Evolutionary conservation across 345 rosid species (phyloP), one percentile per base, ranked within the genome.

Genomic region (Populus pruinosa): DNA sequence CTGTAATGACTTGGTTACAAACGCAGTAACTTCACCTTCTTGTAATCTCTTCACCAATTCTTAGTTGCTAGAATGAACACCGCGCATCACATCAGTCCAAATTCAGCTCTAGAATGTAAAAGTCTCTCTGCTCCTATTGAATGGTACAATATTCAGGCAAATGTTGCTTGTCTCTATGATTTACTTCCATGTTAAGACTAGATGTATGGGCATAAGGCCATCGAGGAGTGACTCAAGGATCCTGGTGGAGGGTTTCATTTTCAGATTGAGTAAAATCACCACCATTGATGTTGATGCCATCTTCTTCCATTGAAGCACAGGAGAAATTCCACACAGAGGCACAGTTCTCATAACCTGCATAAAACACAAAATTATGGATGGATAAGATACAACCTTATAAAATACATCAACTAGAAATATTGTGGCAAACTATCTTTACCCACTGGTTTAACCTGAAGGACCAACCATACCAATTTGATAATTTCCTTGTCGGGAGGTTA

Each of bases 251-350:
- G 9, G 11, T 33, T 72, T 55, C 64, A 67, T 5, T 44, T 67
- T 78, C 80, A n/a, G 75, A 71, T 69, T 50, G 72, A 36, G 62
- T 43, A 29, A 55, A 53, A 77, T 56, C 78, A 77, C 35, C 85
- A 49, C 38, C 74, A 50, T 82, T 73, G 75, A 67, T 70, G 6
- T 31, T 70, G 65, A 14, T 39, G 16, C 56, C 59, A 75, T 75
- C 64, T 69, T 87, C 91, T 20, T 69, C 21, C 9, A 33, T 44
- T 6, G 89, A 79, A 43, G 83, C 82, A 21, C 74, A 82, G 20
- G 89, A 85, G 86, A 93, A 96, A 73, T 90, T 88, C 99, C 98
- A 96, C 0, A 96, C 86, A 27, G 94, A 87, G 17, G 87, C 88
- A 29, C 94, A 91, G 77, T 96, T 96, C 70, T 96, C 95, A 31